Conservation (phyloP, 2,329 filamentous ascomycete species). For the Colletotrichum sp. region DNA sequence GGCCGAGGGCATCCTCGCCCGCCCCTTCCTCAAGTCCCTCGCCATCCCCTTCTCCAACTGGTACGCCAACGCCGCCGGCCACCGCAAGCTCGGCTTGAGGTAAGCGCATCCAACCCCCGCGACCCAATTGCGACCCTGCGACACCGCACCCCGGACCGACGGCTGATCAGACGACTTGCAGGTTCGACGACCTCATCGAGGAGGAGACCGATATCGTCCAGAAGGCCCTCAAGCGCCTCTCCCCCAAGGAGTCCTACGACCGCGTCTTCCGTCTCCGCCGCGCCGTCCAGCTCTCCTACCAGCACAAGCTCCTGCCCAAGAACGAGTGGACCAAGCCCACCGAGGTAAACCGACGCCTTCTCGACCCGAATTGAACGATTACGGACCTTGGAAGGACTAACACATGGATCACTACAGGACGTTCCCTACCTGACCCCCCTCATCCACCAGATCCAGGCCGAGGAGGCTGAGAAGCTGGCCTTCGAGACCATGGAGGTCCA, state of each 20-base stretch:
- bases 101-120: slow-evolving; percentile 50
- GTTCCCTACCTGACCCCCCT: slow-evolving; percentile 59
- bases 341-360: slow-evolving; percentile 42
- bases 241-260: slow-evolving; percentile 91
- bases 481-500: slow-evolving; percentile 56
- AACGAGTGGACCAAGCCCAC: slow-evolving; percentile 64
- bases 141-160: not conserved
- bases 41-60: slow-evolving; percentile 84
- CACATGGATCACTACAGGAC: slow-evolving; percentile 43
- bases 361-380: not conserved
- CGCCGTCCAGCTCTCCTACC: slow-evolving; percentile 79
- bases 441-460: slow-evolving; percentile 55
- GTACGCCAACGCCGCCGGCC: slow-evolving; percentile 90
- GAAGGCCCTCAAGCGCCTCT: slow-evolving; percentile 87
- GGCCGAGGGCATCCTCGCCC: slow-evolving; percentile 62
- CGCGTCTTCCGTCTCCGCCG: slow-evolving; percentile 96
- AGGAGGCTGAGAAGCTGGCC: slow-evolving; percentile 55
- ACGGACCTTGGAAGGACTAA: slow-evolving; percentile 6
- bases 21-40: slow-evolving; percentile 83
- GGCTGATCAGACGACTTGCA: slow-evolving; percentile 41
- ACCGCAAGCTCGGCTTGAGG: slow-evolving; percentile 91
- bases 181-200: slow-evolving; percentile 92
- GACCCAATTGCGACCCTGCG: not conserved
- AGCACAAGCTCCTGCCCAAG: slow-evolving; percentile 70
- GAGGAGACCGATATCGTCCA: slow-evolving; percentile 91